Evolutionary conservation across 495 filamentous ascomycete species (phyloP).

Genomic region (Daldinia concentrica): DNA sequence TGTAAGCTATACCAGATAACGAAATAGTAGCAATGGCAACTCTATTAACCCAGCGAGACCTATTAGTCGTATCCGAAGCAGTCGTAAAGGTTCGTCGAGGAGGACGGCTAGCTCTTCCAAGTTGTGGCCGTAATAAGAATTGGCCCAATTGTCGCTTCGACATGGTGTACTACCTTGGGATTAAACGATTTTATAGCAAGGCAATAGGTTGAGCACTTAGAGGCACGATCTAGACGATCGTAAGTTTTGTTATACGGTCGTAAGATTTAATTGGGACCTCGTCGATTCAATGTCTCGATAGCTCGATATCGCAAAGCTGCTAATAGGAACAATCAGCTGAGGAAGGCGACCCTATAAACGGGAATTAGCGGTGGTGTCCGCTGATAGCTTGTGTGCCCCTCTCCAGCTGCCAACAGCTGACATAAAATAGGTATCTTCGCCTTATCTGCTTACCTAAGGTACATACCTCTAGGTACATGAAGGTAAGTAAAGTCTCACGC

Average conservation of each 20-base stretch:
- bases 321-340: background rate
- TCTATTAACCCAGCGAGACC: slow-evolving; percentile 36
- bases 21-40: slow-evolving; percentile 34
- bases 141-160: slow-evolving; percentile 39
- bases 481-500: too few species aligned
- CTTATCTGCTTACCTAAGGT: background rate
- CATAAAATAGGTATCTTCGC: too few species aligned
- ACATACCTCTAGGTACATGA: too few species aligned
- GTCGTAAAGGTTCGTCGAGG: slow-evolving; percentile 40
- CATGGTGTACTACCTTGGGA: slow-evolving; percentile 30
- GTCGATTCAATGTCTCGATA: slow-evolving; percentile 13
- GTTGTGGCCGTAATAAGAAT: slow-evolving; percentile 37
- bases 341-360: background rate
- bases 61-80: slow-evolving; percentile 27
- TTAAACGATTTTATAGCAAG: slow-evolving; percentile 20
- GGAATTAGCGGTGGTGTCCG: slow-evolving; percentile 5
- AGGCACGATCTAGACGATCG: slow-evolving; percentile 12
- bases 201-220: slow-evolving; percentile 2
- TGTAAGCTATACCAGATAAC: slow-evolving; percentile 36
- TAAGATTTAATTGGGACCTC: slow-evolving; percentile 45
- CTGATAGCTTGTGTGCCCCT: background rate
- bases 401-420: background rate
- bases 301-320: slow-evolving; percentile 12
- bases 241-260: slow-evolving; percentile 34
- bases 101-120: slow-evolving; percentile 24